Percentiles rank a stretch among this genome's conserved stretches.
Evolutionary conservation across 805 yeast genomes (phyloP).

Genomic region (Candida dajiaensis): DNA sequence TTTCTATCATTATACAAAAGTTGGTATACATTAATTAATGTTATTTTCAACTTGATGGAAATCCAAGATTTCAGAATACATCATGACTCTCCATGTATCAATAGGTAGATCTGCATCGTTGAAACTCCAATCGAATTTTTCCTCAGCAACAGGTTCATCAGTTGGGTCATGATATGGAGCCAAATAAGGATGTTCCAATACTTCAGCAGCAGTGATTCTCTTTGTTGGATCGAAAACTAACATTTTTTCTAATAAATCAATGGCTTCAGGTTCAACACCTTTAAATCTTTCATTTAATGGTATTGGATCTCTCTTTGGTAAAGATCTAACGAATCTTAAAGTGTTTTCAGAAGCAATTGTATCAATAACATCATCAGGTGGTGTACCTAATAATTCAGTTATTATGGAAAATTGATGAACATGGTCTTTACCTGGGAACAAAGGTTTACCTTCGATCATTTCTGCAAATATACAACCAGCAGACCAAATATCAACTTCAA

Average conservation of each 20-base stretch:
- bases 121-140: conserved; percentile 95
- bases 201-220: conserved; percentile 89
- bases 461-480: conserved; percentile 97
- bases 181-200: conserved; percentile 84
- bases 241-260: conserved; percentile 84
- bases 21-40: background rate
- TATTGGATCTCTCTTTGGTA: conserved; percentile 90
- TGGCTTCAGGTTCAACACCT: conserved; percentile 76
- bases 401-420: conserved; percentile 97
- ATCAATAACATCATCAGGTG: conserved; percentile 92
- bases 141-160: conserved; percentile 93
- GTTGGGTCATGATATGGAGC: conserved; percentile 96
- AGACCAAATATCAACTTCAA: conserved; percentile 97
- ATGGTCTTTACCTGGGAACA: conserved; percentile 97
- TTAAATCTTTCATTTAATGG: conserved; percentile 80
- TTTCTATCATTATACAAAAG: background rate
- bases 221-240: conserved; percentile 91
- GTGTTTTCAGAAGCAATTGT: conserved; percentile 96
- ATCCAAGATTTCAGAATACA: conserved; percentile 95
- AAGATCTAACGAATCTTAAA: conserved; percentile 83
- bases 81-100: conserved; percentile 98
- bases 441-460: conserved; percentile 95
- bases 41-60: conserved; percentile 69
- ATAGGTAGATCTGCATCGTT: conserved; percentile 97
- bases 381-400: conserved; percentile 93